Base-by-base conservation (phyloP, 257 asterid species). In the Ilex asprella region DNA sequence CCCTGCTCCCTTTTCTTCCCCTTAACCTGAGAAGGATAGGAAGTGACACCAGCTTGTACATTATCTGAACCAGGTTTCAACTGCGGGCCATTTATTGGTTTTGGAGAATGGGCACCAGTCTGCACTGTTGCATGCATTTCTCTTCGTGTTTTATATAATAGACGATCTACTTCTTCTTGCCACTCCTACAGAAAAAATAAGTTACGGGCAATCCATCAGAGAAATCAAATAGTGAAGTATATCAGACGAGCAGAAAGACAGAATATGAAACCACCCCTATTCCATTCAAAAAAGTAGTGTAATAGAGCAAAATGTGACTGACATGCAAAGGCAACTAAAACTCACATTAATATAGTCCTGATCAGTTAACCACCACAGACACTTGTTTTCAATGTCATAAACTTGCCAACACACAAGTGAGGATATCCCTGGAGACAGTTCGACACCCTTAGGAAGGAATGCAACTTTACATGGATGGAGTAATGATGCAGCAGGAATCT, bases 1-100 rank as follows among this genome's bases (percentile, higher is more conserved):
- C 70, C 72, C 60, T 80, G 66, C 60, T 78, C 83, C 75, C 83
- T 74, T 67, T 78, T 78, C 80, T 75, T 78, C 63, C 78, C 83
- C 70, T 78, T 78, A 70, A 58, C 77, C 49, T 67, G 83, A 60
- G 83, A 56, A 58, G 77, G 63, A 60, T 62, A 66, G 27, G 70
- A 56, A 62, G 66, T 29, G 47, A 56, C 70, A 53, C 73, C 60
- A 39, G 59, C 67, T 64, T 77, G 82, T 63, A 65, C 63, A 61
- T 39, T 66, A 55, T 75, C 83, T 39, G 76, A 65, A 53, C 73
- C 78, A 56, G 73, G 32, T 64, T 71, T 78, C 67, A 59, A 59
- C 51, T 78, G 83, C 16, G 76, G 53, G 31, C 73, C 69, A 71
- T 75, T 78, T 62, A 73, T 49, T 46, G 65, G 73, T 67, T 76